These are phyloP conservation scores for Zoysia pacifica DNA, from an alignment of 176 grass and related monocot genomes.

Conservation along the genomic window DNA sequence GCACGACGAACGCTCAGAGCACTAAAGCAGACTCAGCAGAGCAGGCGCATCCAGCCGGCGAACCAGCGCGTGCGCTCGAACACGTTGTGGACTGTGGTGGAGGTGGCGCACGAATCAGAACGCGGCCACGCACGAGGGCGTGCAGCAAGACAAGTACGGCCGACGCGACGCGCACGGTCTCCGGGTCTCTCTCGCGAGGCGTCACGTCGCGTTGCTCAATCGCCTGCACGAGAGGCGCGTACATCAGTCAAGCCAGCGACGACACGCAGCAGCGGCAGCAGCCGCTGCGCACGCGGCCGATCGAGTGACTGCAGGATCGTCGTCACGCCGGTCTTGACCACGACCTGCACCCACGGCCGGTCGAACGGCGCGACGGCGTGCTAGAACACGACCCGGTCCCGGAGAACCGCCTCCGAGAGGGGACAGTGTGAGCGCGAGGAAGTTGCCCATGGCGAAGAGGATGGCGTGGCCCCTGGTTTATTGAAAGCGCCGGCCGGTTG, in stretches of 20 bases:
- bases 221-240: constrained; percentile 17
- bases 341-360: constrained; percentile 47
- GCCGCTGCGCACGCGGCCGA: constrained; percentile 63
- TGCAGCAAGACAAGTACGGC: constrained; percentile 51
- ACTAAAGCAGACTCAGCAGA: too few relatives aligned
- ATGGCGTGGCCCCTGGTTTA: constrained; percentile 48
- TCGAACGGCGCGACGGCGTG: constrained; percentile 52
- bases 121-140: constrained; percentile 50
- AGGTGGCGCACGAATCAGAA: constrained; percentile 75
- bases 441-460: constrained; percentile 63
- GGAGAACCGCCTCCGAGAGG: constrained; percentile 65
- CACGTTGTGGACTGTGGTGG: constrained; percentile 80
- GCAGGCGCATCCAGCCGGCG: constrained; percentile 65
- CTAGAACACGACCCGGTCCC: constrained; percentile 51
- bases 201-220: constrained; percentile 35
- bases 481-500: constrained; percentile 41
- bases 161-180: constrained; percentile 46
- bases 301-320: constrained; percentile 53
- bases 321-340: constrained; percentile 50
- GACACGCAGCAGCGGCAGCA: constrained; percentile 54
- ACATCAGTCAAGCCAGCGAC: constrained; percentile 59
- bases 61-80: constrained; percentile 76
- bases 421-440: constrained; percentile 58
- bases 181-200: not conserved
- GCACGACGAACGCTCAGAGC: constrained; percentile 66